Evolutionary conservation across 2,329 filamentous ascomycete genomes (phyloP).

Genomic region (Penicillium sp.): DNA sequence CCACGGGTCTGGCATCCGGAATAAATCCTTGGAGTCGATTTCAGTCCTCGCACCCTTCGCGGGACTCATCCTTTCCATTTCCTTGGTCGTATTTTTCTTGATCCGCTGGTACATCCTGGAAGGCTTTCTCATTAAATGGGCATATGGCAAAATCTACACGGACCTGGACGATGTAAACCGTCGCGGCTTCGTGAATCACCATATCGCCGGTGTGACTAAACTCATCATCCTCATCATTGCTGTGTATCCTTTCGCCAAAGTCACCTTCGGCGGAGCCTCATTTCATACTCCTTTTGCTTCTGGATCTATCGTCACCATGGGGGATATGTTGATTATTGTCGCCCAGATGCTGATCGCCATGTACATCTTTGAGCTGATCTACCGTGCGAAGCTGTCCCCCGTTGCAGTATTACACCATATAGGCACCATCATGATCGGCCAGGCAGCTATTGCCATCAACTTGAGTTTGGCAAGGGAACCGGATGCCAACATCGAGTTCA

Average conservation of each 20-base stretch:
- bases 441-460: conserved; percentile 48
- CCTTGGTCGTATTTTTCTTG: conserved; percentile 40
- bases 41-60: conserved; percentile 31
- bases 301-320: conserved; percentile 40
- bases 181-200: conserved; percentile 53
- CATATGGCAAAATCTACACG: conserved; percentile 43
- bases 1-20: not conserved
- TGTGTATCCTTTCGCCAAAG: conserved; percentile 48
- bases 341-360: conserved; percentile 51
- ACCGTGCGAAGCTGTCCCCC: conserved; percentile 45
- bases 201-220: conserved; percentile 50
- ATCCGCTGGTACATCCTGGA: conserved; percentile 52
- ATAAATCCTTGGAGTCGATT: conserved; percentile 24
- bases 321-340: conserved; percentile 46
- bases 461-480: conserved; percentile 29
- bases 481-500: conserved; percentile 42
- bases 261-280: conserved; percentile 38
- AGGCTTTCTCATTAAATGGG: conserved; percentile 37
- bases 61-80: conserved; percentile 31
- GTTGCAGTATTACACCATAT: conserved; percentile 49
- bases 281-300: conserved; percentile 38
- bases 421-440: conserved; percentile 47
- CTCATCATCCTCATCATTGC: conserved; percentile 44
- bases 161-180: conserved; percentile 41
- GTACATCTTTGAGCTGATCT: conserved; percentile 53